These are phyloP conservation scores for Phytophthora ramorum DNA, from an alignment of 352 stramenopile species.

Conservation along the genomic window DNA sequence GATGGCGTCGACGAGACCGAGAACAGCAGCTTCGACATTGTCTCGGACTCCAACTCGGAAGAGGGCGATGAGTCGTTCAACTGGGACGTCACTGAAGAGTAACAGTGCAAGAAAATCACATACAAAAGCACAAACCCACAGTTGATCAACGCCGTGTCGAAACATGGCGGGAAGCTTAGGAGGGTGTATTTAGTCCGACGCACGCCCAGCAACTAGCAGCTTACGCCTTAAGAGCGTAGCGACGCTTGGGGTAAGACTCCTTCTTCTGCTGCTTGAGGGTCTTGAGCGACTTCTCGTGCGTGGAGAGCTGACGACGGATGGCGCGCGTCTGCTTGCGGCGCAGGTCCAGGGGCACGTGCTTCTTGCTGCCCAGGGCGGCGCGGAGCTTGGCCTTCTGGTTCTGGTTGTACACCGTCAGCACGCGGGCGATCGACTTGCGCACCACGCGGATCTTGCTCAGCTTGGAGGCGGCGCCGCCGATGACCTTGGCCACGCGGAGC, in stretches of 20 bases:
- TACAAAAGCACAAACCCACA: constrained; percentile 12
- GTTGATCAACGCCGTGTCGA: constrained; percentile 39
- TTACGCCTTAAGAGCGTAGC: constrained; percentile 99
- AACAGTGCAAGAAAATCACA: background rate
- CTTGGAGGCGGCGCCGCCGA: constrained; percentile 98
- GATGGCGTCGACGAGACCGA: constrained; percentile 10
- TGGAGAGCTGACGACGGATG: constrained; percentile 96
- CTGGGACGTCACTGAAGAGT: constrained; percentile 36
- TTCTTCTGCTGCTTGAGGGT: constrained; percentile 96
- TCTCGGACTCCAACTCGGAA: constrained; percentile 67
- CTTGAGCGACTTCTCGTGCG: constrained; percentile 94
- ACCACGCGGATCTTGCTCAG: constrained; percentile 99
- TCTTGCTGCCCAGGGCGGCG: constrained; percentile 93
- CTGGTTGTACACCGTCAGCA: constrained; percentile 99
- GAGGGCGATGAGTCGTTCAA: constrained; percentile 40
- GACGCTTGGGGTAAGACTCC: constrained; percentile 94
- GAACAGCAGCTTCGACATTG: constrained; percentile 54
- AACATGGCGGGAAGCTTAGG: constrained; percentile 61
- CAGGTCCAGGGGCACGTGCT: constrained; percentile 98
- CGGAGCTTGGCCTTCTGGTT: constrained; percentile 98
- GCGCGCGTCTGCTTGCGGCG: constrained; percentile 99
- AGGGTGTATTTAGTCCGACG: constrained; percentile 75
- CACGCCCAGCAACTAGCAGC: constrained; percentile 42
- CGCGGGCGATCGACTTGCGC: constrained; percentile 99
- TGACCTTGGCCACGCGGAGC: constrained; percentile 99